Conservation (phyloP, 352 stramenopile species). For the Thalassiosira livingstoniorum region DNA sequence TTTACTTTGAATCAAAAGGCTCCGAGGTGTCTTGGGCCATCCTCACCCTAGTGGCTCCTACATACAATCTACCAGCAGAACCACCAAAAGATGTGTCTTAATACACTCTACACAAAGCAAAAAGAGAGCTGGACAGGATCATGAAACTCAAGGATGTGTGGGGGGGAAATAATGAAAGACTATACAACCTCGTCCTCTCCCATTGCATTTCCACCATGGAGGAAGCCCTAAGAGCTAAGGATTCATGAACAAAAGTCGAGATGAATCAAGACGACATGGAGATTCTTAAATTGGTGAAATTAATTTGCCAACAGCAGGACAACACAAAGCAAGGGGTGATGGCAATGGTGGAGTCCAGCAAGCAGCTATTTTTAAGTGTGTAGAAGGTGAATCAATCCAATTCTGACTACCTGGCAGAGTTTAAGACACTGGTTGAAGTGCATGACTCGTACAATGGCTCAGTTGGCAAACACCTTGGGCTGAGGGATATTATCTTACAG, state of each 20-base stretch:
- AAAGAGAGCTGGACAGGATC: background rate
- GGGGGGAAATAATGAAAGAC: background rate
- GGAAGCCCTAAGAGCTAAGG: background rate
- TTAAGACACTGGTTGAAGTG: background rate
- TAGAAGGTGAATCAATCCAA: background rate
- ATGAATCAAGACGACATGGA: no score
- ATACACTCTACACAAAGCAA: background rate
- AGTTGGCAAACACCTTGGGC: no score
- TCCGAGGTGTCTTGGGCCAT: background rate
- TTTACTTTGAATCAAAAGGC: no score
- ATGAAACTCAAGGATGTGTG: background rate
- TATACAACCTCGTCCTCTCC: background rate
- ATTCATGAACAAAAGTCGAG: no score
- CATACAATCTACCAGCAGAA: background rate
- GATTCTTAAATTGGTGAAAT: no score
- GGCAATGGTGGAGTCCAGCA: background rate
- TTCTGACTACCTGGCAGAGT: background rate
- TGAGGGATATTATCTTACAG: no score
- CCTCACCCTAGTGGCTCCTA: background rate
- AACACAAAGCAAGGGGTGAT: background rate
- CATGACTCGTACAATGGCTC: no score
- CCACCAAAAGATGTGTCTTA: background rate
- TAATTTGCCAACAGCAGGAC: background rate
- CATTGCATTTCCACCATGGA: background rate
- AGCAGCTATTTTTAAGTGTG: background rate